Conservation (phyloP, 768 basidiomycete species). For the Pleurotus platypus region DNA sequence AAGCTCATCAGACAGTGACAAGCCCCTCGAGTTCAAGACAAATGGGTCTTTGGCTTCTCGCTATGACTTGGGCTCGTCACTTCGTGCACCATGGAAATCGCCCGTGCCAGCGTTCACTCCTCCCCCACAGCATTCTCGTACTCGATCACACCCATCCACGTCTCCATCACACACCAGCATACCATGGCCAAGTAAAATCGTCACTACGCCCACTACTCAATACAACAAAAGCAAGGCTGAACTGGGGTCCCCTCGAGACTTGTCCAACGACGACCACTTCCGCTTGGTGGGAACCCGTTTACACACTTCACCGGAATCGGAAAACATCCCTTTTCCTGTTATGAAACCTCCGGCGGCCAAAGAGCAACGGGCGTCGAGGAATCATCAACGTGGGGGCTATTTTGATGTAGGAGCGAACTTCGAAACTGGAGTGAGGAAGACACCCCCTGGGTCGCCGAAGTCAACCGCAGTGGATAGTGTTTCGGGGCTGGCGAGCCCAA, state of each 20-base stretch:
- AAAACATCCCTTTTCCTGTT: constrained; percentile 25
- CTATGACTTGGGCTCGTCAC: constrained; percentile 55
- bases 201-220: neutral
- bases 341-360: constrained; percentile 11
- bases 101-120: constrained; percentile 14
- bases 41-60: constrained; percentile 44
- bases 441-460: constrained; percentile 45
- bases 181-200: constrained; percentile 34
- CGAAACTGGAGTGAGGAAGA: constrained; percentile 31
- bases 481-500: neutral
- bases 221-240: constrained; percentile 9
- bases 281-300: constrained; percentile 12
- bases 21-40: constrained; percentile 26
- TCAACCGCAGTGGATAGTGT: constrained; percentile 13
- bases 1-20: constrained; percentile 2
- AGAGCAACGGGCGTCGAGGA: constrained; percentile 24
- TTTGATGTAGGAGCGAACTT: constrained; percentile 37
- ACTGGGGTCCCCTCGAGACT: constrained; percentile 53
- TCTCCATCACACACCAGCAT: constrained; percentile 26
- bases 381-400: constrained; percentile 55
- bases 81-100: constrained; percentile 46
- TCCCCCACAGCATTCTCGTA: constrained; percentile 29
- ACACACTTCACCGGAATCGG: constrained; percentile 19
- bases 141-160: constrained; percentile 44
- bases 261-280: constrained; percentile 27